Evolutionary conservation across 108 stramenopile genomes (phyloP).

Genomic region (Pseudonitzschia multiseries): DNA sequence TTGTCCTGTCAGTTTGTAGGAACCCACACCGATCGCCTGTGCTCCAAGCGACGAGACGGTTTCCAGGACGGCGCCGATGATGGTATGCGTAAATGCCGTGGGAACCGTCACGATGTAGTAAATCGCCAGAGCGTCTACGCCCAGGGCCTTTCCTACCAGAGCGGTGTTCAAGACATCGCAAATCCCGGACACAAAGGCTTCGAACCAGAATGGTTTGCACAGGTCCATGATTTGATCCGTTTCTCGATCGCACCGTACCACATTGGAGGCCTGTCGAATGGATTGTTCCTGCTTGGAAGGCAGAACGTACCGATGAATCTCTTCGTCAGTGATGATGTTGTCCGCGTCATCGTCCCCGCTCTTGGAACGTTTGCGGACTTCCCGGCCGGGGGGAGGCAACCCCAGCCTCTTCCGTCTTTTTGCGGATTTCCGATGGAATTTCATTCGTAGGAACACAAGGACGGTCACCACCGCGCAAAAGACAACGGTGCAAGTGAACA

Average conservation of each 20-base stretch:
- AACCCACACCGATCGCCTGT: constrained; percentile 9
- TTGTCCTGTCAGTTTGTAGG: constrained; percentile 18
- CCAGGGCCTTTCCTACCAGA: not conserved
- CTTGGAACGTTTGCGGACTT: not conserved
- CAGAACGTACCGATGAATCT: not conserved
- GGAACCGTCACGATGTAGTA: constrained; percentile 1
- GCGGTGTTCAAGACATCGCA: not conserved
- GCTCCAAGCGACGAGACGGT: not conserved
- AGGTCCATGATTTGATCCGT: not conserved
- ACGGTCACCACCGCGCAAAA: not conserved
- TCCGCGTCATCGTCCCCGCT: not conserved
- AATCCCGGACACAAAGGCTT: not conserved
- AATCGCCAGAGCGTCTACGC: constrained; percentile 2
- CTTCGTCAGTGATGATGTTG: constrained; percentile 14
- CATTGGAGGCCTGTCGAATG: not conserved
- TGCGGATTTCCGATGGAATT: not conserved
- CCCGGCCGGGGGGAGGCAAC: not conserved
- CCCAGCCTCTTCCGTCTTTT: constrained; percentile 4
- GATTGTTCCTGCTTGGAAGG: constrained; percentile 13
- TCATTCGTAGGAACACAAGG: not conserved
- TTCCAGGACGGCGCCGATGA: not conserved
- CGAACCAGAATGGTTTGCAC: constrained; percentile 8
- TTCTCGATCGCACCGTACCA: not conserved
- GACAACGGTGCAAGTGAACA: not conserved
- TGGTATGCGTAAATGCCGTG: constrained; percentile 2